phyloP scores from a whole-genome alignment of 148 eudicot genomes.

The Silene latifolia region DNA sequence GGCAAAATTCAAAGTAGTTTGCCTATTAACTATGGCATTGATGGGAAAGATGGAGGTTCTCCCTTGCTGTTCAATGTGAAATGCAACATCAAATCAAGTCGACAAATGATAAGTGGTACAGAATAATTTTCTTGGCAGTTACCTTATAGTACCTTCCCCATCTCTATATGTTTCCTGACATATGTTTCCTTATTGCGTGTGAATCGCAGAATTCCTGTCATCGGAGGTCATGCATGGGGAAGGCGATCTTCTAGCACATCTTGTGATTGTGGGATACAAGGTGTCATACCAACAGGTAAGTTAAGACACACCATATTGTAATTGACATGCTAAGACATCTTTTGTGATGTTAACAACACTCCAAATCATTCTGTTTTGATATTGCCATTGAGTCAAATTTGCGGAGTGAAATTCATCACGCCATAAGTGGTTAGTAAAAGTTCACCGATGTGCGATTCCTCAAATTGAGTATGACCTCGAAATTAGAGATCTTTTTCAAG shows the following conservation, averaged over 20 bases:
- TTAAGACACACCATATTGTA: not conserved
- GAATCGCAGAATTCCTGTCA: too few species aligned
- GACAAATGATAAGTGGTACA: constrained; percentile 68
- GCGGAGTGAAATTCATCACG: not conserved
- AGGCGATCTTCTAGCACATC: constrained; percentile 88
- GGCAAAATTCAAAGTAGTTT: constrained; percentile 67
- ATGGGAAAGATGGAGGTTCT: constrained; percentile 97
- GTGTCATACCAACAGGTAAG: too few species aligned
- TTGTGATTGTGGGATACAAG: constrained; percentile 76
- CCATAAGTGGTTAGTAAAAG: constrained; percentile 10
- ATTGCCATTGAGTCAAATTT: not conserved
- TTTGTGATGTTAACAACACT: too few species aligned
- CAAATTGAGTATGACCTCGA: constrained; percentile 73
- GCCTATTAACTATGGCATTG: too few species aligned
- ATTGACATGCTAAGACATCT: not conserved
- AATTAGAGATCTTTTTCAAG: constrained; percentile 62
- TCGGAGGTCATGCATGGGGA: too few species aligned
- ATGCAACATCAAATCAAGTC: too few species aligned
- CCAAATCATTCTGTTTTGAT: too few species aligned
- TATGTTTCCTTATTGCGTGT: too few species aligned
- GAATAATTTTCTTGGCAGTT: constrained; percentile 20
- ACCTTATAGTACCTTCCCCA: too few species aligned
- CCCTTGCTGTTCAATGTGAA: constrained; percentile 71
- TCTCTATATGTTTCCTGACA: too few species aligned
- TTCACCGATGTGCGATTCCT: constrained; percentile 46